A percentile compares a stretch with the other conserved stretches of the same genome.
Evolutionary conservation across 345 rosid genomes (phyloP).

Genomic region (Eucalyptus sp.): DNA sequence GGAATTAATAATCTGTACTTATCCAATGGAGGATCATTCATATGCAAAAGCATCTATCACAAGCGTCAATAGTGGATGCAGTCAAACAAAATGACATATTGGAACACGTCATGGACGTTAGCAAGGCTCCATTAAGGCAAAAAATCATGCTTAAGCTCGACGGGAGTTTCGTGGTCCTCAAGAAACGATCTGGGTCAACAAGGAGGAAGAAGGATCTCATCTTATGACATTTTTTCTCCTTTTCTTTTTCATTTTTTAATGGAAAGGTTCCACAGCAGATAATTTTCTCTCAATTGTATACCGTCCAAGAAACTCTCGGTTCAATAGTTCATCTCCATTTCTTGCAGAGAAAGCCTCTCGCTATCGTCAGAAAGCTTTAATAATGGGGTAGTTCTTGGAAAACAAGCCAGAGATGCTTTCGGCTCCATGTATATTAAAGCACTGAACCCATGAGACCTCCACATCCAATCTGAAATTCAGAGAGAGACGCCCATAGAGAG

Average conservation of each 20-base stretch:
- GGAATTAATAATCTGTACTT: neutral
- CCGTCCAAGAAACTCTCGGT: too few species aligned
- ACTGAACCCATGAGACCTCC: neutral
- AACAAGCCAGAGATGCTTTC: neutral
- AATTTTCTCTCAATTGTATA: neutral
- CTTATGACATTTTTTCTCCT: neutral
- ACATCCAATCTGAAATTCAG: neutral
- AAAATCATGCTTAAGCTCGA: neutral
- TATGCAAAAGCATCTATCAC: neutral
- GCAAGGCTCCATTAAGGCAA: neutral
- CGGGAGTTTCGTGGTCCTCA: neutral
- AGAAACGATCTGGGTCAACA: neutral
- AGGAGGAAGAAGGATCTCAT: neutral
- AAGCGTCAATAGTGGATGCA: neutral
- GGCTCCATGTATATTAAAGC: neutral
- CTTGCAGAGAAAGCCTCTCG: neutral
- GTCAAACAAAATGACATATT: neutral
- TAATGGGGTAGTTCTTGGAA: neutral
- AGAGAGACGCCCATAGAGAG: neutral
- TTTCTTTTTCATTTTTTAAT: too few species aligned
- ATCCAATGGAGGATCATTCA: neutral
- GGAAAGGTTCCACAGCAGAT: neutral
- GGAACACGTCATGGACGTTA: neutral
- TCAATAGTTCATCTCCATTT: neutral
- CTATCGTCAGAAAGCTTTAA: neutral